Evolutionary conservation across 2,329 filamentous ascomycete genomes (phyloP).

Genomic region (Fusarium succisae): DNA sequence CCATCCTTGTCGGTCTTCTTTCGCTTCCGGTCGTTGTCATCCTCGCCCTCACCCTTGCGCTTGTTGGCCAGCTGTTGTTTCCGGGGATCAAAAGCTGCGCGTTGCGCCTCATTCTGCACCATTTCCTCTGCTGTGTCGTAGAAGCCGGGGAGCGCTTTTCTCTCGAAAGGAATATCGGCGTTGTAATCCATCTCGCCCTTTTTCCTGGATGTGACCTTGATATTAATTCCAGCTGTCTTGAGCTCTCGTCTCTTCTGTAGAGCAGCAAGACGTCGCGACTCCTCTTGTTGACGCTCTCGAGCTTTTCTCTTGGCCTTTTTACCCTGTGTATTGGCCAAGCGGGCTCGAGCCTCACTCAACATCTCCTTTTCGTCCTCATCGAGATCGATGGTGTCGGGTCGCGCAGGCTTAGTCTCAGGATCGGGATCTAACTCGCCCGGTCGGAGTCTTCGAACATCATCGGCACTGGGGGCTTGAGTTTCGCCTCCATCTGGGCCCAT

Average conservation of each 20-base stretch:
- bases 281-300: slow-evolving; percentile 92
- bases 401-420: slow-evolving; percentile 93
- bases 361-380: slow-evolving; percentile 99
- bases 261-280: slow-evolving; percentile 87
- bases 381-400: slow-evolving; percentile 96
- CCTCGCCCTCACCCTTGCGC: slow-evolving; percentile 92
- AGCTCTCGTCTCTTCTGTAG: slow-evolving; percentile 95
- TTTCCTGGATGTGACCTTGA: slow-evolving; percentile 92
- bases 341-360: slow-evolving; percentile 95
- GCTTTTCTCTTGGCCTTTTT: slow-evolving; percentile 99
- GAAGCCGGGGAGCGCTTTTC: slow-evolving; percentile 86
- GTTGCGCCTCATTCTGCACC: slow-evolving; percentile 81
- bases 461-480: slow-evolving; percentile 85
- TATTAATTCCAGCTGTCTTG: slow-evolving; percentile 97
- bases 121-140: slow-evolving; percentile 92
- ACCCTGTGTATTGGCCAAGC: slow-evolving; percentile 96
- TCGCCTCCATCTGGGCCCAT: slow-evolving; percentile 89
- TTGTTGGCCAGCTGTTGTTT: slow-evolving; percentile 93
- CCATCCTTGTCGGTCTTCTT: slow-evolving; percentile 88
- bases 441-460: slow-evolving; percentile 87
- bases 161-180: slow-evolving; percentile 97
- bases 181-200: slow-evolving; percentile 99
- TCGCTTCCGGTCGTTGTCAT: slow-evolving; percentile 81
- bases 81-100: slow-evolving; percentile 87
- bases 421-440: slow-evolving; percentile 98